phyloP scores from a whole-genome alignment of 441 rosid genomes.

The Bocquillonia castaneifolia region DNA sequence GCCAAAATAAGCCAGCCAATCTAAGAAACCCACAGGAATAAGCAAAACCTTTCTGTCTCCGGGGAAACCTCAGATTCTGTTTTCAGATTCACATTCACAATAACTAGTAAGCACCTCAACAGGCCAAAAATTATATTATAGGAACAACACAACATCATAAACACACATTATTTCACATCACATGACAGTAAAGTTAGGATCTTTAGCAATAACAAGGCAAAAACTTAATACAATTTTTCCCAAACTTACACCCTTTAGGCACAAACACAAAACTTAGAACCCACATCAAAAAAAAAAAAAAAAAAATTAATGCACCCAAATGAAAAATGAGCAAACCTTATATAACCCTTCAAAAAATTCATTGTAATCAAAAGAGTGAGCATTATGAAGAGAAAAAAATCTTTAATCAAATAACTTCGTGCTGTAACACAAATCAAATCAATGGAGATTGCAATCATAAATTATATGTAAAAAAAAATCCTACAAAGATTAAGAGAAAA shows the following conservation, averaged over 20 bases:
- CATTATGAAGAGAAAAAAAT: too few relatives aligned
- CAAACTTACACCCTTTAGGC: background rate
- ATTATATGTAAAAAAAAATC: background rate
- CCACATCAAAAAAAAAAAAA: background rate
- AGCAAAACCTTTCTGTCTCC: background rate
- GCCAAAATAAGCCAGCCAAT: conserved; percentile 25
- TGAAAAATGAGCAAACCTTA: too few relatives aligned
- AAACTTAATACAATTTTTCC: background rate
- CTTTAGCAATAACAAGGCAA: background rate
- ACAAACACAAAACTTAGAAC: background rate
- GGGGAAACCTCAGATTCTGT: conserved; percentile 16
- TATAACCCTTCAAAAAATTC: too few relatives aligned
- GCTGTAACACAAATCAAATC: too few relatives aligned
- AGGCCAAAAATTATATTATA: background rate
- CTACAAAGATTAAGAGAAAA: too few relatives aligned
- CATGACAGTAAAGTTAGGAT: background rate
- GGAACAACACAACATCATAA: background rate
- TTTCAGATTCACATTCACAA: background rate
- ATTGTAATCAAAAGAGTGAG: too few relatives aligned
- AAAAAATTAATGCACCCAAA: background rate
- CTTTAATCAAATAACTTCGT: too few relatives aligned
- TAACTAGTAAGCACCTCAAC: background rate
- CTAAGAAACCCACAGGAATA: conserved; percentile 24
- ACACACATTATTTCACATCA: background rate
- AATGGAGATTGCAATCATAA: background rate